A percentile compares a stretch with the other conserved stretches of the same genome.
phyloP scores from a whole-genome alignment of 1,139 yeast species.

The Yamadazyma trypodendri region DNA sequence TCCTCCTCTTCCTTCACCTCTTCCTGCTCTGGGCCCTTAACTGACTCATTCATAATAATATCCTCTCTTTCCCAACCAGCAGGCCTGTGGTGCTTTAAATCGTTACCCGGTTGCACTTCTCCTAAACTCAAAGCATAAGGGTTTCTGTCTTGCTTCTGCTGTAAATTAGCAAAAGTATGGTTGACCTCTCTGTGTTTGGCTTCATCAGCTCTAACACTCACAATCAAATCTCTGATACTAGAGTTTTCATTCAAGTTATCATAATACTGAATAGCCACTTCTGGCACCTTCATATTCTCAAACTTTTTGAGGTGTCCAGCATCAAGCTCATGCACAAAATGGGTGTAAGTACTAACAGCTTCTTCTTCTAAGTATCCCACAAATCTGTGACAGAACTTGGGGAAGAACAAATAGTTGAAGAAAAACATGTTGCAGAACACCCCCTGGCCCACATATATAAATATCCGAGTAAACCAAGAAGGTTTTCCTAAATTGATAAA shows the following conservation, averaged over 20 bases:
- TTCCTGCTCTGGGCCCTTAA: background rate
- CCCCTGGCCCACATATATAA: constrained; percentile 69
- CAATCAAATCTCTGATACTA: constrained; percentile 58
- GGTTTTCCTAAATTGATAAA: constrained; percentile 69
- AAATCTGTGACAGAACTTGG: constrained; percentile 69
- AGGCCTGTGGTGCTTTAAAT: constrained; percentile 45
- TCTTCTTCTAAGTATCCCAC: constrained; percentile 82
- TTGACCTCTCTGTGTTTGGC: constrained; percentile 77
- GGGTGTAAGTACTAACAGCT: constrained; percentile 70
- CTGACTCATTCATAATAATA: constrained; percentile 16
- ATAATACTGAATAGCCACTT: constrained; percentile 66
- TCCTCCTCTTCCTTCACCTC: background rate
- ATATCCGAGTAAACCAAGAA: constrained; percentile 53
- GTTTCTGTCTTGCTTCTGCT: constrained; percentile 55
- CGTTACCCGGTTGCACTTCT: constrained; percentile 57
- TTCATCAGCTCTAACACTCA: constrained; percentile 61
- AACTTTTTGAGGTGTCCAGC: constrained; percentile 52
- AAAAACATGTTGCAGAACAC: constrained; percentile 64
- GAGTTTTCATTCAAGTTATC: constrained; percentile 48
- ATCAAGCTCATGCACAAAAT: constrained; percentile 56
- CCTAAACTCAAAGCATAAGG: constrained; percentile 59
- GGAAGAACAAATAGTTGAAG: constrained; percentile 56
- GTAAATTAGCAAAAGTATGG: constrained; percentile 70
- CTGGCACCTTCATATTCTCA: constrained; percentile 45
- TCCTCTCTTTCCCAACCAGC: constrained; percentile 70